A percentile compares a stretch with the other conserved stretches of the same genome.
These are phyloP conservation scores for Chaetomiaceae sp. DNA, from an alignment of 2,329 filamentous ascomycete species.

Conservation along the genomic window DNA sequence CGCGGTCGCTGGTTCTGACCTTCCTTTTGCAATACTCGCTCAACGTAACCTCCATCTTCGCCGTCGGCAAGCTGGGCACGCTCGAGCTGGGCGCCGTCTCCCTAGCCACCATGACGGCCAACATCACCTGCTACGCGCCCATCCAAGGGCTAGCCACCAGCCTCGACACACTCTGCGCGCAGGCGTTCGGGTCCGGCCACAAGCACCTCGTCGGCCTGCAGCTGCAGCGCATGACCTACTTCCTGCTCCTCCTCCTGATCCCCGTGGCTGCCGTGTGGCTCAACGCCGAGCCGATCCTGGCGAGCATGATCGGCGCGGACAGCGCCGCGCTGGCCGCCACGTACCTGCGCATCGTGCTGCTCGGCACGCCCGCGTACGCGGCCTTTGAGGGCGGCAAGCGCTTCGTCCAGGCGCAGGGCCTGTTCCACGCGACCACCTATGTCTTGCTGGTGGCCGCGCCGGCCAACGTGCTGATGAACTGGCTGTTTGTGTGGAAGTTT, in stretches of 20 bases:
- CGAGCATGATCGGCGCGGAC: conserved; percentile 60
- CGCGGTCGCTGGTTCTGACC: conserved; percentile 64
- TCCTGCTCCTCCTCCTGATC: conserved; percentile 65
- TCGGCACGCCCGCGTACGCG: conserved; percentile 71
- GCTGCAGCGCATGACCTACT: conserved; percentile 74
- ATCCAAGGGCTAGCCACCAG: conserved; percentile 84
- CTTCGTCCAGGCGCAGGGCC: conserved; percentile 75
- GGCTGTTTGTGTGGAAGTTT: conserved; percentile 69
- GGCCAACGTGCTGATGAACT: conserved; percentile 72
- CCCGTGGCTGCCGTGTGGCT: conserved; percentile 68
- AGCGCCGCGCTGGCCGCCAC: conserved; percentile 67
- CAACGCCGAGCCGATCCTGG: conserved; percentile 60
- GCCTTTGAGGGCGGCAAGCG: conserved; percentile 73
- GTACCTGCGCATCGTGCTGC: conserved; percentile 65
- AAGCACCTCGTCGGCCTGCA: conserved; percentile 84
- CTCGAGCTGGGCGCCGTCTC: conserved; percentile 63
- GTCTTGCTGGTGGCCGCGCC: conserved; percentile 72
- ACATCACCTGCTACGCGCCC: conserved; percentile 71
- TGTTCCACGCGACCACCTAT: conserved; percentile 76
- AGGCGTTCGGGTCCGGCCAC: conserved; percentile 88
- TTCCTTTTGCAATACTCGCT: conserved; percentile 79
- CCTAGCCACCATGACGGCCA: conserved; percentile 72
- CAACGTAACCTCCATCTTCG: conserved; percentile 76
- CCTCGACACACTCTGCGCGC: conserved; percentile 86
- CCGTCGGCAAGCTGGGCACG: conserved; percentile 70